phyloP scores from a whole-genome alignment of 2,329 filamentous ascomycete genomes.

The Didymella exigua region DNA sequence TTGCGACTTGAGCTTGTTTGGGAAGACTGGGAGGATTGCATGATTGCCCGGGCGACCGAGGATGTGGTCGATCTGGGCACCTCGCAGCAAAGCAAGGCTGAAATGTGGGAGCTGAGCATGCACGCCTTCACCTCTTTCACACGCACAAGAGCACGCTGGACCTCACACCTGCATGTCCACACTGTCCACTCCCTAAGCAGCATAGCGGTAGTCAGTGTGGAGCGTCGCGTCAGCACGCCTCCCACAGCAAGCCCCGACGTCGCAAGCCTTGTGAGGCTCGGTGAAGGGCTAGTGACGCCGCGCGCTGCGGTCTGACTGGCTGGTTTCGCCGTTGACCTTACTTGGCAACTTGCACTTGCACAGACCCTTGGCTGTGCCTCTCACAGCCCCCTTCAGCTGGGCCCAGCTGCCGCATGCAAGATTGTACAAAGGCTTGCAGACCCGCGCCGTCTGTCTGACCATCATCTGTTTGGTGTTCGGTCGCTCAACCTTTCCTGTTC shows the following conservation, averaged over 20 bases:
- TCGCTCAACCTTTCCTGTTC: conserved; percentile 7
- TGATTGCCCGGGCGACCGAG: conserved; percentile 1
- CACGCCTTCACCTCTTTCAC: background rate
- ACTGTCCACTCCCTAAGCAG: conserved; percentile 13
- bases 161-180: conserved; percentile 1
- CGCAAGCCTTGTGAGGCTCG: conserved; percentile 32
- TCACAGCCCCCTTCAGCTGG: conserved; percentile 20
- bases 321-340: conserved; percentile 1
- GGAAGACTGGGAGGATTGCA: background rate
- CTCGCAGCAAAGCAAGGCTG: conserved; percentile 10
- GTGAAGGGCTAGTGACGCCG: conserved; percentile 20
- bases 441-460: conserved; percentile 9
- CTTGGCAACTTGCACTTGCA: conserved; percentile 10
- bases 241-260: conserved; percentile 15
- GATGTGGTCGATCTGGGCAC: conserved; percentile 5
- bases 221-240: conserved; percentile 21
- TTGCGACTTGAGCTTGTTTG: background rate
- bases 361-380: conserved; percentile 13
- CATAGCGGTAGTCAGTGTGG: conserved; percentile 14
- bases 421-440: conserved; percentile 18
- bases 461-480: conserved; percentile 12
- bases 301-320: background rate
- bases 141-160: conserved; percentile 4
- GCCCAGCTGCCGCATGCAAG: conserved; percentile 19
- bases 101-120: background rate